phyloP scores from a whole-genome alignment of 257 asterid genomes.

The Solanum tarapatanum region DNA sequence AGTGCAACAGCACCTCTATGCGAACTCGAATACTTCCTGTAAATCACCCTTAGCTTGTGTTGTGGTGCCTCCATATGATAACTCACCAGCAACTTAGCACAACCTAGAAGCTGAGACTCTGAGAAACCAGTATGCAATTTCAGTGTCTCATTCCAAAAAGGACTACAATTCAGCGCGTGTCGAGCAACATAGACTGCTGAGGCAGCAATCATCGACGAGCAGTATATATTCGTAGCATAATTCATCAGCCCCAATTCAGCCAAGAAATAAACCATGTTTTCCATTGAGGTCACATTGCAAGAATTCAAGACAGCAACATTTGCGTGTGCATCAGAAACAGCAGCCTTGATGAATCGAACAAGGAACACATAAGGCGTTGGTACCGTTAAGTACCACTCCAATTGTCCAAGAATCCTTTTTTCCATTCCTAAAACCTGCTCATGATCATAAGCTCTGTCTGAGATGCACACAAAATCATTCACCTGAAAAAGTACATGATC shows the following conservation, averaged over 20 bases:
- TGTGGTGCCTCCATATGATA: constrained; percentile 38
- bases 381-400: constrained; percentile 75
- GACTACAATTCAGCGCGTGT: constrained; percentile 36
- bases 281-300: constrained; percentile 25
- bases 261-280: constrained; percentile 49
- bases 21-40: constrained; percentile 36
- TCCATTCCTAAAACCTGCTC: constrained; percentile 60
- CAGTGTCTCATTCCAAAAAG: constrained; percentile 72
- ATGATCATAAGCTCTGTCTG: constrained; percentile 50
- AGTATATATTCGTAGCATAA: constrained; percentile 39
- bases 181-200: constrained; percentile 84
- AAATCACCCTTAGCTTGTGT: constrained; percentile 42
- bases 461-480: constrained; percentile 55
- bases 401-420: constrained; percentile 51
- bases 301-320: background rate
- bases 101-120: constrained; percentile 48
- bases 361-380: constrained; percentile 87
- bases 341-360: constrained; percentile 70
- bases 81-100: constrained; percentile 47
- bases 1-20: constrained; percentile 53
- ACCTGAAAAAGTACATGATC: constrained; percentile 27
- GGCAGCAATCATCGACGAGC: constrained; percentile 89
- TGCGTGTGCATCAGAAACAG: constrained; percentile 35
- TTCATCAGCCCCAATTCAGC: constrained; percentile 89
- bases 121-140: constrained; percentile 60